These are phyloP conservation scores for Euphrasia arctica DNA, from an alignment of 305 asterid species.

Conservation along the genomic window DNA sequence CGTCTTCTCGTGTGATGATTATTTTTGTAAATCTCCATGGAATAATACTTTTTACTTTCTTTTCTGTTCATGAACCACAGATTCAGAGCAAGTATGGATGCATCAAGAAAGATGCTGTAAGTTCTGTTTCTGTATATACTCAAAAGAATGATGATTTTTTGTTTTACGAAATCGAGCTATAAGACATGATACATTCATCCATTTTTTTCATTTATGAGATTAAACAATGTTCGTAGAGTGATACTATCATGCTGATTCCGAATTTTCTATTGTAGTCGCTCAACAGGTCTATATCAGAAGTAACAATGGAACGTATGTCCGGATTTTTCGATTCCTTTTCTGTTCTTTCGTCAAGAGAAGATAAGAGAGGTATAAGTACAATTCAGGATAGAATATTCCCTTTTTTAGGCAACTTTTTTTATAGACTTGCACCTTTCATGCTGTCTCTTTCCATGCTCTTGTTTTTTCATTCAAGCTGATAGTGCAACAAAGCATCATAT, in stretches of 20 bases:
- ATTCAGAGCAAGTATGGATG: slow-evolving; percentile 82
- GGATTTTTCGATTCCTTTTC: slow-evolving; percentile 67
- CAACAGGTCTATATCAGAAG: slow-evolving; percentile 72
- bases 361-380: slow-evolving; percentile 41
- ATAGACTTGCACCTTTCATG: slow-evolving; percentile 15
- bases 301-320: slow-evolving; percentile 60
- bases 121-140: slow-evolving; percentile 26
- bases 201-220: background rate
- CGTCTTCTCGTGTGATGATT: slow-evolving; percentile 19
- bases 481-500: too few species aligned
- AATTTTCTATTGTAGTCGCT: slow-evolving; percentile 41
- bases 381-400: slow-evolving; percentile 18
- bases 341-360: slow-evolving; percentile 43
- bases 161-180: slow-evolving; percentile 2
- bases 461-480: too few species aligned
- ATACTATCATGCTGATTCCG: slow-evolving; percentile 30
- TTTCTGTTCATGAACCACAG: slow-evolving; percentile 38
- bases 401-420: background rate
- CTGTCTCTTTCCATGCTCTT: background rate
- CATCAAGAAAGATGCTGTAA: slow-evolving; percentile 56
- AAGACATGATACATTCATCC: background rate
- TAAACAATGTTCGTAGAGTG: slow-evolving; percentile 16
- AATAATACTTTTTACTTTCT: slow-evolving; percentile 17
- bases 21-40: slow-evolving; percentile 23
- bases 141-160: background rate